A percentile compares a stretch with the other conserved stretches of the same genome.
Conservation (phyloP, 768 basidiomycete genomes). For the Rhizopogon vesiculosus region DNA sequence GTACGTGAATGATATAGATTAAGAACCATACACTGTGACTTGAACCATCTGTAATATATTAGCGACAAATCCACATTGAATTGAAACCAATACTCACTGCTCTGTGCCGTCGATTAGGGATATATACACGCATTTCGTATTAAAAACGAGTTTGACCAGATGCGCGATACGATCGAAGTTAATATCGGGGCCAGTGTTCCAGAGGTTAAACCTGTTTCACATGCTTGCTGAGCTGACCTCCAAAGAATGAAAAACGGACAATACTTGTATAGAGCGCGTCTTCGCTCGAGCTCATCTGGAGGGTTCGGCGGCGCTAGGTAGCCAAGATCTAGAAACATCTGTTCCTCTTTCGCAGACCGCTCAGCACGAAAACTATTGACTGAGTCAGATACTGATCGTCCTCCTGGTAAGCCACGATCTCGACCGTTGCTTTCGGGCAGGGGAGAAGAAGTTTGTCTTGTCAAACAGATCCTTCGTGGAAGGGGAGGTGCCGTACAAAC, state of each 20-base stretch:
- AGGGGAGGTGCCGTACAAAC: slow-evolving; percentile 40
- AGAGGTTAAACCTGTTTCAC: slow-evolving; percentile 71
- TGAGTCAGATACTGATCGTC: slow-evolving; percentile 30
- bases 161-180: slow-evolving; percentile 95
- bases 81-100: slow-evolving; percentile 50
- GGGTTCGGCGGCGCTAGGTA: slow-evolving; percentile 82
- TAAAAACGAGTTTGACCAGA: slow-evolving; percentile 90
- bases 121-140: slow-evolving; percentile 79
- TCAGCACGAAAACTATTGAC: slow-evolving; percentile 31
- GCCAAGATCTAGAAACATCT: slow-evolving; percentile 57
- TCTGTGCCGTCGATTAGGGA: slow-evolving; percentile 80
- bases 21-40: slow-evolving; percentile 68
- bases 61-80: neutral
- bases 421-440: slow-evolving; percentile 40
- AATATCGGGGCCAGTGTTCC: slow-evolving; percentile 78
- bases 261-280: slow-evolving; percentile 82
- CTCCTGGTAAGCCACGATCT: slow-evolving; percentile 26
- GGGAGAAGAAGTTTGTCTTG: slow-evolving; percentile 63
- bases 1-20: neutral
- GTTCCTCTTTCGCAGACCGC: slow-evolving; percentile 62
- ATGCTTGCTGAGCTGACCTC: slow-evolving; percentile 1
- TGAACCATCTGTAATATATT: slow-evolving; percentile 64
- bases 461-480: slow-evolving; percentile 48
- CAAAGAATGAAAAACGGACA: slow-evolving; percentile 13
- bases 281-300: slow-evolving; percentile 76